phyloP scores from a whole-genome alignment of 495 filamentous ascomycete species.

The Lophium mytilinum region DNA sequence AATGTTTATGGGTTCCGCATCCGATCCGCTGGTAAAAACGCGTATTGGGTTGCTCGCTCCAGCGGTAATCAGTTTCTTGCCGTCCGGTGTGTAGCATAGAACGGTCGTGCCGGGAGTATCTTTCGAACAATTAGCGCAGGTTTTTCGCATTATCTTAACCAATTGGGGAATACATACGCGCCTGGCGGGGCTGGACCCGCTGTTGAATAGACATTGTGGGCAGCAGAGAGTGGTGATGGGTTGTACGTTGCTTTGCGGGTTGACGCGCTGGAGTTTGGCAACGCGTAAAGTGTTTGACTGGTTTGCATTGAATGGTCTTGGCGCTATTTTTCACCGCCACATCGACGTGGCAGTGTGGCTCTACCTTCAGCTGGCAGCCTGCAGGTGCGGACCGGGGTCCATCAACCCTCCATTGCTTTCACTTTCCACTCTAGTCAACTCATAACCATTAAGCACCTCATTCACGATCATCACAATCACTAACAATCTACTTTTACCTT shows the following conservation, averaged over 20 bases:
- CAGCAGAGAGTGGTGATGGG: background rate
- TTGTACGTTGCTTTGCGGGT: background rate
- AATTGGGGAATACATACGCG: slow-evolving; percentile 33
- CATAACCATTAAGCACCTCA: too few species aligned
- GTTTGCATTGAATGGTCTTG: background rate
- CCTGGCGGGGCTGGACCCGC: slow-evolving; percentile 38
- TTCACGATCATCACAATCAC: too few species aligned
- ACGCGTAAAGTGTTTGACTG: background rate
- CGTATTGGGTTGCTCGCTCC: slow-evolving; percentile 86
- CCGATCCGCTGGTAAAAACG: slow-evolving; percentile 79
- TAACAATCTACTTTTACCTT: too few species aligned
- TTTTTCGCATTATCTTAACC: background rate
- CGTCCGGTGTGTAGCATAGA: slow-evolving; percentile 61
- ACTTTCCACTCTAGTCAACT: background rate
- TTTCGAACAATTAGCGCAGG: slow-evolving; percentile 24
- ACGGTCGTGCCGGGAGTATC: slow-evolving; percentile 62
- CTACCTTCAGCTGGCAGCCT: background rate
- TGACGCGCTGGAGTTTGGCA: background rate
- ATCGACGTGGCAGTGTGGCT: background rate
- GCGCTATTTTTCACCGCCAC: background rate
- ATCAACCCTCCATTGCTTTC: background rate
- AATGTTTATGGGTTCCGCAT: slow-evolving; percentile 83
- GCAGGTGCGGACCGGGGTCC: background rate
- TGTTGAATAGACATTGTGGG: slow-evolving; percentile 17
- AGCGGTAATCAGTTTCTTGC: slow-evolving; percentile 66